Conservation (phyloP, 176 grass and related monocot species). For the Zoysia japonica region DNA sequence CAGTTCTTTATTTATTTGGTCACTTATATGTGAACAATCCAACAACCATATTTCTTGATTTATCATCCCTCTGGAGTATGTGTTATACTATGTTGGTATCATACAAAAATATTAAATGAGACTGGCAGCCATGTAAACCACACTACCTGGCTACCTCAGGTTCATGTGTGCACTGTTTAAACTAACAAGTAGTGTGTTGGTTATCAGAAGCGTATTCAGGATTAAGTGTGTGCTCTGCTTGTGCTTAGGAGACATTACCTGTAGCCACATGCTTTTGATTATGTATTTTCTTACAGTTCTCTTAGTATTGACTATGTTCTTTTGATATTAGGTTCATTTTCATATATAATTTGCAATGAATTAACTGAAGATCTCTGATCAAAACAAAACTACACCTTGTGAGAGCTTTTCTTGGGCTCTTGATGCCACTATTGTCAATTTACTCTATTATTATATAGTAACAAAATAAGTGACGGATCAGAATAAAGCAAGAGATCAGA, state of each 20-base stretch:
- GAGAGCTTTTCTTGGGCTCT: background rate
- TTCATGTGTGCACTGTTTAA: background rate
- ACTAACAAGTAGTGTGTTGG: background rate
- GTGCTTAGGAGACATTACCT: background rate
- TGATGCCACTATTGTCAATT: background rate
- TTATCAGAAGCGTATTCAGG: background rate
- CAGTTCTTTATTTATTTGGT: background rate
- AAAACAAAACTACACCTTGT: background rate
- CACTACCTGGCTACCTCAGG: background rate
- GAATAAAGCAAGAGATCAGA: background rate
- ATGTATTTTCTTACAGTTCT: background rate
- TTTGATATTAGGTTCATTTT: background rate
- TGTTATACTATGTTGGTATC: no score
- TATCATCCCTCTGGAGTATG: background rate
- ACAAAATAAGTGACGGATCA: background rate
- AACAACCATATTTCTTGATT: background rate
- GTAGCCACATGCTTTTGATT: background rate
- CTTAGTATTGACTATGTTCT: background rate
- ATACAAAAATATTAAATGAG: background rate
- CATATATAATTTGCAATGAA: background rate
- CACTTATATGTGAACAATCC: background rate
- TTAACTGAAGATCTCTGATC: background rate
- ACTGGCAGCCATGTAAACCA: background rate
- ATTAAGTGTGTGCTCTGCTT: background rate
- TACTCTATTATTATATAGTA: conserved; percentile 7